Conservation (phyloP, 2,329 filamentous ascomycete species). For the Rhynchosporium secalis region DNA sequence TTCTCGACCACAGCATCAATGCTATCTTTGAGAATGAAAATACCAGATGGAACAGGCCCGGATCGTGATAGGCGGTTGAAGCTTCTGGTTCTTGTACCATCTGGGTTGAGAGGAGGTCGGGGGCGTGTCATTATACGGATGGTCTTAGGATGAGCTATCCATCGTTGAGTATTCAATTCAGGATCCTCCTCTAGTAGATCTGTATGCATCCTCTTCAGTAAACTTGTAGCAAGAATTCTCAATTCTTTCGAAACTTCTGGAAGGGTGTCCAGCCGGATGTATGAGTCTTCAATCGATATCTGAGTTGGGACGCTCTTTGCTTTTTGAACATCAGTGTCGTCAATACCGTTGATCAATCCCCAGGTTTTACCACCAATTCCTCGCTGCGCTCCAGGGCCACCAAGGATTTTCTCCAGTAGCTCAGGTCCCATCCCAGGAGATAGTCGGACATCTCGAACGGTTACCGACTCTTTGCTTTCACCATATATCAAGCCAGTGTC, state of each 20-base stretch:
- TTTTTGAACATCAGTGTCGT: conserved; percentile 70
- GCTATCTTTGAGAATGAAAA: conserved; percentile 63
- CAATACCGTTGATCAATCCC: conserved; percentile 78
- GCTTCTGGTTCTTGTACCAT: conserved; percentile 55
- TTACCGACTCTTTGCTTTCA: conserved; percentile 56
- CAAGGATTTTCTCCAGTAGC: conserved; percentile 67
- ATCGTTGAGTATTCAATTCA: conserved; percentile 44
- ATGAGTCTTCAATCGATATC: conserved; percentile 95
- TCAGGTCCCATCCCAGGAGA: conserved; percentile 63
- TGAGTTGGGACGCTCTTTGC: conserved; percentile 75
- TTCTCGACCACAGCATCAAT: conserved; percentile 63
- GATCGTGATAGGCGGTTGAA: conserved; percentile 77
- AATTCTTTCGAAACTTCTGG: conserved; percentile 68
- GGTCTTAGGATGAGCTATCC: conserved; percentile 80
- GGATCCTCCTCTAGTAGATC: conserved; percentile 61
- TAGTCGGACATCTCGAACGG: conserved; percentile 63
- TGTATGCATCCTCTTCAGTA: conserved; percentile 74
- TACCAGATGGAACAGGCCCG: conserved; percentile 67
- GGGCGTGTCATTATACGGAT: conserved; percentile 78
- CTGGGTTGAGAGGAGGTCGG: conserved; percentile 51
- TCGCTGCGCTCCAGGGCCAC: conserved; percentile 67
- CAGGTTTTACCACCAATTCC: conserved; percentile 74
- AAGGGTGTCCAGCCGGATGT: conserved; percentile 66
- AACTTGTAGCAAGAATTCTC: conserved; percentile 63
- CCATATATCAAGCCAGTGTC: conserved; percentile 49